Evolutionary conservation across 768 basidiomycete species (phyloP), one percentile per base, ranked within the genome.

Genomic region (Lactarius hatsudake): DNA sequence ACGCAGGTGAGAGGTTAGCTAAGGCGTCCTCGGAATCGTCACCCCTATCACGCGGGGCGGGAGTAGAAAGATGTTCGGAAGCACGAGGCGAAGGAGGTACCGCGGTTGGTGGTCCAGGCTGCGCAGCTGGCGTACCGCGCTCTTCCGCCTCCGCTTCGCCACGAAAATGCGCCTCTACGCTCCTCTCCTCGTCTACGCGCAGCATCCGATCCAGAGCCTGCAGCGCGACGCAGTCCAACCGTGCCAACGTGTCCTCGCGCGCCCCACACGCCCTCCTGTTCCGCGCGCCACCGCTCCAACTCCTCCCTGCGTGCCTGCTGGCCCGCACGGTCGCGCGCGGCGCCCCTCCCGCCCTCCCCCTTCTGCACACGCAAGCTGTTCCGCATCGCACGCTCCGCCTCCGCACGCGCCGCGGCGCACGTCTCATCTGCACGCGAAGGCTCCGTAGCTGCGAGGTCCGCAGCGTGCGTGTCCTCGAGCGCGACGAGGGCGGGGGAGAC

Each of bases 1-100:
- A 79, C 1, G 70, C 72, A 1, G 86, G 85, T 23, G 81, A 83
- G 26, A 83, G 77, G 26, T 53, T 51, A 3, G 58, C 63, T n/a
- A 58, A 56, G 1, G 59, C 61, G 7, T 59, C 58, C 17, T 60
- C 62, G 28, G 3, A 28, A 23, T 54, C 58, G 13, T 60, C 58
- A 42, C 28, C 13, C 40, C 40, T 42, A 6, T 42, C 20, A 36
- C 36, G 12, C 36, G 36, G 36, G 0, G 12, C 36, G 12, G 10
- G 36, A 13, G 36, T 36, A 36, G 36, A 12, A 36, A 10, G 36
- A 12, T 36, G 34, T 34, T 57, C 28, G 26, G 56, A 13, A 10
- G 43, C n/a, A n/a, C 18, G 63, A 48, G 57, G 26, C 26, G 26
- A 51, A 40, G 63, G 32, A 5, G 57, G 36, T 4, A 32, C 32